Evolutionary conservation across 495 filamentous ascomycete genomes (phyloP), one percentile per base, ranked within the genome.

Genomic region (Aspergillus coremiiformis): DNA sequence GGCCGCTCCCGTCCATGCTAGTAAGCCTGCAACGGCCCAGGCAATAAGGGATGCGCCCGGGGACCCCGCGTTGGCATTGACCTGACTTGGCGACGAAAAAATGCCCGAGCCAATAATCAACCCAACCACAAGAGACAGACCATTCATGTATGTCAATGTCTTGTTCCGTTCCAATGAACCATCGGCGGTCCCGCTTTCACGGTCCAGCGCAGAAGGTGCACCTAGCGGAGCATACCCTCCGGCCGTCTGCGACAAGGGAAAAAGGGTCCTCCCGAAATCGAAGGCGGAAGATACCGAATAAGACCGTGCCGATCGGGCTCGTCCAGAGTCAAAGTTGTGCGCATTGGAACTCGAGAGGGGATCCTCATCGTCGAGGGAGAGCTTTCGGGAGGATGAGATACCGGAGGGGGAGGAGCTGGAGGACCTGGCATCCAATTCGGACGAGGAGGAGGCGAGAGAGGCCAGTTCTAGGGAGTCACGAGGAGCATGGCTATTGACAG

Each of bases 51-150:
- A 84, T 43, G 90, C 91, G 5, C 93, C 93, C 2, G 92, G 91
- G 23, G 92, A 96, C 21, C 94, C 94, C 22, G 85, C 90, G 67
- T 95, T 92, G 47, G 78, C 78, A 62, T 95, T 96, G 58, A 98
- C 94, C 69, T 96, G 90, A 55, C 87, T 89, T 0, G 93, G 93
- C 24, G 89, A 91, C 9, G 89, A 92, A 70, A 98, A 98, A 60
- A 98, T 96, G 1, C 93, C 93, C 15, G 87, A 91, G n/a, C 93
- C 93, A 58, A 98, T 97, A 65, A 96, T 93, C 43, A 98, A 62
- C 5, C 94, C 92, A 9, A 97, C 80, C 15, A 97, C 84, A 15
- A 98, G 73, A 15, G 89, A 92, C 29, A 98, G 67, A 0, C 94
- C 92, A 69, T 97, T 98, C 26, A 96, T 63, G 58, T 92, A 97